A percentile compares a stretch with the other conserved stretches of the same genome.
Conservation (phyloP, 345 rosid species). For the Aurinia saxatilis region DNA sequence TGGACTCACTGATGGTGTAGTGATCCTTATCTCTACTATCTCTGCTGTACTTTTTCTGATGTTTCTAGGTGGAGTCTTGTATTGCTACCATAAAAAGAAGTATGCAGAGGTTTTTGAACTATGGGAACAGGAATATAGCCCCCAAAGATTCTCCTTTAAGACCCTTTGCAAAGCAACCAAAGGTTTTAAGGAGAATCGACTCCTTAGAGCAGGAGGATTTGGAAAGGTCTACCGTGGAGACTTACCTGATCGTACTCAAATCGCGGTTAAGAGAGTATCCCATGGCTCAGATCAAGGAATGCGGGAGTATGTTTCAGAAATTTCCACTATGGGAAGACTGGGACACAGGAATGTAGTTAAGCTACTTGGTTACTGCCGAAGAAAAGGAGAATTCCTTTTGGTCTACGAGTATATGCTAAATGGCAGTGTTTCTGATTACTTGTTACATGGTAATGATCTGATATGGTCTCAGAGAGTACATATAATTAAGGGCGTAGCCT, state of each 20-base stretch:
- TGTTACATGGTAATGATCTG: not conserved
- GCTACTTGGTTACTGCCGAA: slow-evolving; percentile 32
- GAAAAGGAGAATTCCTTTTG: slow-evolving; percentile 26
- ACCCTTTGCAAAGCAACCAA: not conserved
- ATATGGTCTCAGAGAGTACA: not conserved
- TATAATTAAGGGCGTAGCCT: too few relatives aligned
- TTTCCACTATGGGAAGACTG: not conserved
- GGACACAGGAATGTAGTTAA: slow-evolving; percentile 33
- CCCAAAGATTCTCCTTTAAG: not conserved
- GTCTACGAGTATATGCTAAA: slow-evolving; percentile 35
- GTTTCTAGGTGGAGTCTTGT: not conserved
- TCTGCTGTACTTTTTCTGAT: too few relatives aligned
- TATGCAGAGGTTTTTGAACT: not conserved
- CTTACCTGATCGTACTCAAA: not conserved
- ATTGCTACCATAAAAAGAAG: too few relatives aligned
- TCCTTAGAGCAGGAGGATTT: not conserved
- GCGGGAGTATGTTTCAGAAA: not conserved
- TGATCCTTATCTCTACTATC: too few relatives aligned
- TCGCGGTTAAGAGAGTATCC: not conserved
- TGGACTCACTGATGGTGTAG: too few relatives aligned
- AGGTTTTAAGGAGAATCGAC: not conserved
- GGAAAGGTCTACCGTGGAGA: not conserved
- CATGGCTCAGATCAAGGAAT: not conserved
- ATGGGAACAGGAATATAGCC: not conserved
- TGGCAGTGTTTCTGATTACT: slow-evolving; percentile 32